A percentile compares a stretch with the other conserved stretches of the same genome.
Evolutionary conservation across 2,329 filamentous ascomycete species (phyloP).

Genomic region (Tolypocladium ophioglossoides): DNA sequence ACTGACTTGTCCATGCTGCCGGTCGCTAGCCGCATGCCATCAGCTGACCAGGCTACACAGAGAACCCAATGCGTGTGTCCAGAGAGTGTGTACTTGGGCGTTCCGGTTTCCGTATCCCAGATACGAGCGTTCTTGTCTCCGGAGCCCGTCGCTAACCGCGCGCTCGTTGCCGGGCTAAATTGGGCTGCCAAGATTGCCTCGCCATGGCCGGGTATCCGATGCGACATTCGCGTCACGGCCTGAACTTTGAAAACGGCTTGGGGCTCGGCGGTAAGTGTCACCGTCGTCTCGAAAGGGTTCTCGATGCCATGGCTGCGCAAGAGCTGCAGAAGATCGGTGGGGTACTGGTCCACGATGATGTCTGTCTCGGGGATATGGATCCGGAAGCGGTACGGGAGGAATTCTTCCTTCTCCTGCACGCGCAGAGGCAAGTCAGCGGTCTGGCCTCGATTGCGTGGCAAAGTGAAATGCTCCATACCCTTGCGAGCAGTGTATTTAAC

Average conservation of each 20-base stretch:
- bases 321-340: conserved; percentile 41
- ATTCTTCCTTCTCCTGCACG: conserved; percentile 42
- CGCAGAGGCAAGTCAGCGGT: background rate
- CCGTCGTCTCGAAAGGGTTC: conserved; percentile 45
- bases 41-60: conserved; percentile 77
- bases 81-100: conserved; percentile 73
- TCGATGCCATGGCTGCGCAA: conserved; percentile 45
- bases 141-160: conserved; percentile 73
- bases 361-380: conserved; percentile 46
- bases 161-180: conserved; percentile 72
- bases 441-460: background rate
- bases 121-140: conserved; percentile 86
- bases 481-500: conserved; percentile 72
- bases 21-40: conserved; percentile 71
- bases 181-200: conserved; percentile 79
- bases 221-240: conserved; percentile 80
- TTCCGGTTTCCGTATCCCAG: conserved; percentile 93
- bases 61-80: conserved; percentile 88
- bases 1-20: conserved; percentile 90
- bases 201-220: conserved; percentile 81
- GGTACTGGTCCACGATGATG: conserved; percentile 44
- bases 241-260: conserved; percentile 93
- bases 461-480: conserved; percentile 32
- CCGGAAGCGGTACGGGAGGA: conserved; percentile 50
- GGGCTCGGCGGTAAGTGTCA: conserved; percentile 54